phyloP scores from a whole-genome alignment of 2,329 filamentous ascomycete species.

The Aureobasidium sp. region DNA sequence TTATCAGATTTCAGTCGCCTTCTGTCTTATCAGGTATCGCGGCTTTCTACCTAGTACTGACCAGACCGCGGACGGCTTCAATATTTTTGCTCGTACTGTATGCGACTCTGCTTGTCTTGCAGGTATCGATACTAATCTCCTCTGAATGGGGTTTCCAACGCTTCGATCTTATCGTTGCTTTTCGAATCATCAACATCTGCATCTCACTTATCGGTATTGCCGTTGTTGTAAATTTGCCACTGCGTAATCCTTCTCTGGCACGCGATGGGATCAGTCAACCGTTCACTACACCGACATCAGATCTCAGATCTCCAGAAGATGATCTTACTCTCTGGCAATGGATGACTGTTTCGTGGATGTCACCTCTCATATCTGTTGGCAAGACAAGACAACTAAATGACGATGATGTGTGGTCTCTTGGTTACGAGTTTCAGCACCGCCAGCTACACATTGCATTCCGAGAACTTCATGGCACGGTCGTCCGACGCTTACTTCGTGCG shows the following conservation, averaged over 20 bases:
- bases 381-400: slow-evolving; percentile 61
- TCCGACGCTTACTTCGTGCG: slow-evolving; percentile 61
- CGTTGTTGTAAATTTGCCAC: slow-evolving; percentile 60
- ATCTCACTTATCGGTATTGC: slow-evolving; percentile 43
- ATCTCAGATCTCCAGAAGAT: slow-evolving; percentile 71
- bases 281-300: slow-evolving; percentile 48
- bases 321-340: slow-evolving; percentile 74
- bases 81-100: slow-evolving; percentile 22
- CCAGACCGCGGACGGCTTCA: slow-evolving; percentile 25
- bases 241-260: slow-evolving; percentile 54
- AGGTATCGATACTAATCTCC: slow-evolving; percentile 4
- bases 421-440: slow-evolving; percentile 74
- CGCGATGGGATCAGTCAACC: slow-evolving; percentile 53
- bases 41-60: slow-evolving; percentile 21
- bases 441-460: slow-evolving; percentile 69
- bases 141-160: not conserved
- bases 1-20: slow-evolving; percentile 19
- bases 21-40: slow-evolving; percentile 19
- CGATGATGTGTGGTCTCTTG: slow-evolving; percentile 73
- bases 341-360: slow-evolving; percentile 78
- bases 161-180: slow-evolving; percentile 18
- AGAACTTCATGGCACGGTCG: slow-evolving; percentile 63
- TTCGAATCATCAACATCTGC: not conserved
- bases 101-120: slow-evolving; percentile 22
- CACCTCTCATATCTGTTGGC: slow-evolving; percentile 62